Conservation (phyloP, 305 asterid genomes). For the Fraxinus latifolia region DNA sequence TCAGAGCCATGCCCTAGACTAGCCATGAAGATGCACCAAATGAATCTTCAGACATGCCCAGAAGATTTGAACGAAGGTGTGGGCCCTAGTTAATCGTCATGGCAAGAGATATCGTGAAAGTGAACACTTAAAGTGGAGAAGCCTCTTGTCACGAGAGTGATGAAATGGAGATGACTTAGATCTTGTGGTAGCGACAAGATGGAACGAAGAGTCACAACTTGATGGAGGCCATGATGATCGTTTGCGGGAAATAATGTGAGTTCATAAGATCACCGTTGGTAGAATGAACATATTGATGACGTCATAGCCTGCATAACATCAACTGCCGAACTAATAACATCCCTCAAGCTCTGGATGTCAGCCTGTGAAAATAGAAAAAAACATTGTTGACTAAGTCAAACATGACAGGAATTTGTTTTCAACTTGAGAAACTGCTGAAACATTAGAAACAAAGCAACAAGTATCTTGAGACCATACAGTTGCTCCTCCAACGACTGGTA, state of each 20-base stretch:
- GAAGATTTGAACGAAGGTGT: background rate
- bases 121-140: background rate
- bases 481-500: slow-evolving; percentile 81
- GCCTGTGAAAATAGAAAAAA: slow-evolving; percentile 40
- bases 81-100: background rate
- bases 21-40: background rate
- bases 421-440: background rate
- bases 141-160: background rate
- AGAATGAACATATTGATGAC: slow-evolving; percentile 49
- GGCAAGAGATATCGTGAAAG: background rate
- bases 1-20: background rate
- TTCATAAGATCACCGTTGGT: slow-evolving; percentile 50
- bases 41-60: background rate
- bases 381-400: slow-evolving; percentile 12
- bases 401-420: background rate
- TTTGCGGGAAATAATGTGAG: background rate
- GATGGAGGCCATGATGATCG: background rate
- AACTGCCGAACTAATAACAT: slow-evolving; percentile 70
- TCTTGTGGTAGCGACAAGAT: background rate
- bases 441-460: background rate
- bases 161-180: background rate
- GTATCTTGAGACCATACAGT: slow-evolving; percentile 42
- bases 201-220: background rate
- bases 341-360: slow-evolving; percentile 69
- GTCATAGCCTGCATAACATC: slow-evolving; percentile 74